Percentiles rank a stretch among this genome's conserved stretches.
Evolutionary conservation across 495 filamentous ascomycete genomes (phyloP).

Genomic region (Cenococcum geophilum): DNA sequence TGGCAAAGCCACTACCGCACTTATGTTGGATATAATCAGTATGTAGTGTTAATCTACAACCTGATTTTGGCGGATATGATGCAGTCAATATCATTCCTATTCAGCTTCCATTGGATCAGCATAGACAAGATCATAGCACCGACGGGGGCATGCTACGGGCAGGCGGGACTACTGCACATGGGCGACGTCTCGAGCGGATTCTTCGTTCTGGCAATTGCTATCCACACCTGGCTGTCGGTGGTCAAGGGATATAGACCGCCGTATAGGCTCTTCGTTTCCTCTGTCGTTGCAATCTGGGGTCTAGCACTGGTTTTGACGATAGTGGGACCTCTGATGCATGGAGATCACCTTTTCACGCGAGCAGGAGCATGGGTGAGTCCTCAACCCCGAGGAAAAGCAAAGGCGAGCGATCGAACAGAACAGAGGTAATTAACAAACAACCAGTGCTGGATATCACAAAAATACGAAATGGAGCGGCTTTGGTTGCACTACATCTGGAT

Average conservation of each 20-base stretch:
- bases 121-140: slow-evolving; percentile 52
- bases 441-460: slow-evolving; percentile 65
- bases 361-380: slow-evolving; percentile 37
- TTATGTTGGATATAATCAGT: slow-evolving; percentile 57
- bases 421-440: no score
- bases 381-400: no score
- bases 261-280: slow-evolving; percentile 25
- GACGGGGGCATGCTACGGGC: slow-evolving; percentile 54
- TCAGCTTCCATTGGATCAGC: slow-evolving; percentile 57
- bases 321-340: slow-evolving; percentile 31
- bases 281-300: slow-evolving; percentile 29
- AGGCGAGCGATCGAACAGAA: no score
- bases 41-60: slow-evolving; percentile 67
- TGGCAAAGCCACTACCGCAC: slow-evolving; percentile 35
- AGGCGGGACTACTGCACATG: slow-evolving; percentile 65
- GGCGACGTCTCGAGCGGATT: slow-evolving; percentile 65
- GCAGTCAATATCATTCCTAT: slow-evolving; percentile 60
- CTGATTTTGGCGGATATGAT: slow-evolving; percentile 68
- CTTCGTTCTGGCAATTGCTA: slow-evolving; percentile 50
- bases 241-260: slow-evolving; percentile 31
- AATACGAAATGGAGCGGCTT: slow-evolving; percentile 57
- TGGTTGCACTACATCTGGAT: slow-evolving; percentile 77
- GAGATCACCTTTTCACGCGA: slow-evolving; percentile 29
- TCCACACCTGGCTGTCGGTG: slow-evolving; percentile 54
- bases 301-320: slow-evolving; percentile 30